Evolutionary conservation across 176 grass and related monocot species (phyloP), one percentile per base, ranked within the genome.

Genomic region (Tuctoria greenei): DNA sequence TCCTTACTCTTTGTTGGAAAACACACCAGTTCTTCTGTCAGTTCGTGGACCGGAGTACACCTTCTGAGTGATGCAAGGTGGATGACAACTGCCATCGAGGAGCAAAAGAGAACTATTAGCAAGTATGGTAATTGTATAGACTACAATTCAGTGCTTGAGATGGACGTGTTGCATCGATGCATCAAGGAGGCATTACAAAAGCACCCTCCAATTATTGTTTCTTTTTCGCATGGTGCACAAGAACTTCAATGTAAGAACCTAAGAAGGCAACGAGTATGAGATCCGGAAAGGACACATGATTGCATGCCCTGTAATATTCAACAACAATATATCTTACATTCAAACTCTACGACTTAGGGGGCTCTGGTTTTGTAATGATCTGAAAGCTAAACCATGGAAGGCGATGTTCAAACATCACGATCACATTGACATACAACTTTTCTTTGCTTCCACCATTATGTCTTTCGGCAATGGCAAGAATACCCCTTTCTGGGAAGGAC

Each of bases 21-120:
- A n/a, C n/a, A n/a, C n/a, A n/a, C n/a, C n/a, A n/a, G n/a, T n/a
- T n/a, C n/a, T n/a, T n/a, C n/a, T n/a, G n/a, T n/a, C n/a, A n/a
- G n/a, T n/a, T n/a, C n/a, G n/a, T n/a, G n/a, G n/a, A 90, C 77
- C 1, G 83, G 88, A 28, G 69, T 69, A 27, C 66, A 79, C 79
- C 71, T 90, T 18, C 75, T 76, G 26, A 65, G 67, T 12, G 14
- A 76, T 38, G 43, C 45, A 35, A 47, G 62, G 28, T 87, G 28
- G 25, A 25, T 87, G 7, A 12, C 26, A 7, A 52, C 44, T 18
- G 88, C 73, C 25, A 0, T 87, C 5, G 58, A 86, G 27, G 88
- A 90, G 75, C 88, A 90, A 74, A 83, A 79, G 74, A 64, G 58
- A 35, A 61, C 80, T 35, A 16, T 84, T 45, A 45, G 7, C 24